A percentile compares a stretch with the other conserved stretches of the same genome.
phyloP scores from a whole-genome alignment of 495 filamentous ascomycete species.

The Aspergillus carlsbadensis region DNA sequence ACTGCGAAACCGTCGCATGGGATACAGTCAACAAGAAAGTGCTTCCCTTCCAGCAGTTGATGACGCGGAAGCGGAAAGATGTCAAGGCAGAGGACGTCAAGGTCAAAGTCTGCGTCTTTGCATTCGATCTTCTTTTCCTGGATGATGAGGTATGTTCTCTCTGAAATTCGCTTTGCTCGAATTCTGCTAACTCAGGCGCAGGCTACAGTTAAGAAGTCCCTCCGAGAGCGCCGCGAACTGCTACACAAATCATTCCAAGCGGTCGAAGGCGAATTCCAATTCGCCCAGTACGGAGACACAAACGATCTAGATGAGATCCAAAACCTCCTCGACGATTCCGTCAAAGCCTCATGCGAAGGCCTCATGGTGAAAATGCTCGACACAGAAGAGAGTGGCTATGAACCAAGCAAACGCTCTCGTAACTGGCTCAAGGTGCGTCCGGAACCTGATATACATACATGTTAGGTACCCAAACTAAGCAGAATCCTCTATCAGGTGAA shows the following conservation, averaged over 20 bases:
- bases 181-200: constrained; percentile 22
- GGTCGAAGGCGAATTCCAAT: constrained; percentile 86
- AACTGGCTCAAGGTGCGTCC: constrained; percentile 90
- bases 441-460: neutral
- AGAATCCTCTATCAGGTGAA: constrained; percentile 62
- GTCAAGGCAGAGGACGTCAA: constrained; percentile 97
- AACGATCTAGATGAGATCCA: constrained; percentile 91
- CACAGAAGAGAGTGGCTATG: constrained; percentile 85
- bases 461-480: too few species aligned
- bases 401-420: constrained; percentile 89
- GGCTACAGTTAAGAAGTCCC: constrained; percentile 79
- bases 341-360: constrained; percentile 94
- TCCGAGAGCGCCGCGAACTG: constrained; percentile 79
- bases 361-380: constrained; percentile 99
- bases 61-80: constrained; percentile 97
- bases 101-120: constrained; percentile 96
- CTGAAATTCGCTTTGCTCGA: constrained; percentile 6
- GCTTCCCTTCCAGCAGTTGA: constrained; percentile 93
- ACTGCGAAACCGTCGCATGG: constrained; percentile 99
- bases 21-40: constrained; percentile 90
- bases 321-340: constrained; percentile 82
- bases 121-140: constrained; percentile 91
- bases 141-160: constrained; percentile 71
- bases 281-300: constrained; percentile 85
- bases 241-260: constrained; percentile 71